Evolutionary conservation across 441 rosid genomes (phyloP), one percentile per base, ranked within the genome.

Genomic region (Syzygium malaccense): DNA sequence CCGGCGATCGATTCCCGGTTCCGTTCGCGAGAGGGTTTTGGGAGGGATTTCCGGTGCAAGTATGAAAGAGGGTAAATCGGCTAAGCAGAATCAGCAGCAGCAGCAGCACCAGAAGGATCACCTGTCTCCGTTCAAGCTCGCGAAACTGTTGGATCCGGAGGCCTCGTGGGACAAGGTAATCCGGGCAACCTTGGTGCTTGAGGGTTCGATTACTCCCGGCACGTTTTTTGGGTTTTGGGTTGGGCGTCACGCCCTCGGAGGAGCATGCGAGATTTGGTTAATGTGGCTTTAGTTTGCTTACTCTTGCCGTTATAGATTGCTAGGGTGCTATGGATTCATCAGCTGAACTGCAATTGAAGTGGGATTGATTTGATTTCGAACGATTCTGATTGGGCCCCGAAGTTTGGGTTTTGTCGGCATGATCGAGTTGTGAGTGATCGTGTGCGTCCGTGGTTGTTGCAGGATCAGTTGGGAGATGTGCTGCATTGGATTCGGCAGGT

Each of bases 391-490:
- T 68, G 18, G 1, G 32, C 26, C 7, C 57, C n/a, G 11, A 85
- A 60, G 8, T 86, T 86, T 78, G 88, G 26, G 89, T 91, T 90
- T 87, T 90, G 37, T 48, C 41, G 66, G 75, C 19, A 13, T 33
- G 5, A 25, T 49, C 5, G 55, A 85, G 51, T 55, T 28, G 3
- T 62, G 26, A 14, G 4, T 86, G 80, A n/a, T 79, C 19, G 18
- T 25, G 28, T 28, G 9, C n/a, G 37, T 33, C 53, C 28, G 19
- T 19, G 51, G 18, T 89, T 91, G 90, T 88, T 15, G 80, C 93
- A 98, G 99, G 99, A 98, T 94, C 99, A 96, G 94, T 87, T 98
- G 88, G 99, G 99, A 91, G 99, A 98, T 94, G 99, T 95, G 51
- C 92, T 98, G 95, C 99, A 98, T 91, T 98, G 99, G 99, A 95